phyloP scores from a whole-genome alignment of 2,329 filamentous ascomycete species.

The Diplodia mutila region DNA sequence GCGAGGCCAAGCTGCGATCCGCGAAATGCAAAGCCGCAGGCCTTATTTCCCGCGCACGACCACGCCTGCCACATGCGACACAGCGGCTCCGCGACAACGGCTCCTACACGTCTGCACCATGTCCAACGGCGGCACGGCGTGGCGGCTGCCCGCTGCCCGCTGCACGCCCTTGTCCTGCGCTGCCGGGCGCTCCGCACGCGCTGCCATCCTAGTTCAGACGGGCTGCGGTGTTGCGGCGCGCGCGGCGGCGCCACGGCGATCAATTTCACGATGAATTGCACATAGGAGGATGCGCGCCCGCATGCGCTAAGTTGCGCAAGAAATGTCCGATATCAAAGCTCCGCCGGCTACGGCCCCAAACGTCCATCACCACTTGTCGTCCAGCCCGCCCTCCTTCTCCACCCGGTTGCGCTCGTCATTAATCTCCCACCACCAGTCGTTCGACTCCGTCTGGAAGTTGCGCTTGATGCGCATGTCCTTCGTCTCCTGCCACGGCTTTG shows the following conservation, averaged over 20 bases:
- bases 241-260: slow-evolving; percentile 17
- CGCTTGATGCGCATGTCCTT: slow-evolving; percentile 40
- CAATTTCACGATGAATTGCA: slow-evolving; percentile 24
- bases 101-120: background rate
- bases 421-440: slow-evolving; percentile 62
- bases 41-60: slow-evolving; percentile 21
- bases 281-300: slow-evolving; percentile 20
- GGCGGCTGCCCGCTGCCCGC: background rate
- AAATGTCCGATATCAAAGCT: slow-evolving; percentile 16
- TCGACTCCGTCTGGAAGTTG: slow-evolving; percentile 41
- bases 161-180: background rate
- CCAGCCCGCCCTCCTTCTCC: slow-evolving; percentile 54
- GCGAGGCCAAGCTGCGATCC: slow-evolving; percentile 22
- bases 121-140: background rate
- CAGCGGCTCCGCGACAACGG: slow-evolving; percentile 5
- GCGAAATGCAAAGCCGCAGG: slow-evolving; percentile 23
- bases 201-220: background rate
- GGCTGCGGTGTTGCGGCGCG: slow-evolving; percentile 4
- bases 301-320: slow-evolving; percentile 15
- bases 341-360: background rate
- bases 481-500: slow-evolving; percentile 66
- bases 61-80: slow-evolving; percentile 13
- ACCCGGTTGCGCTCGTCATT: slow-evolving; percentile 53
- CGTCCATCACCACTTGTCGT: slow-evolving; percentile 54
- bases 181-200: background rate